A percentile compares a stretch with the other conserved stretches of the same genome.
Conservation (phyloP, 2,329 filamentous ascomycete genomes). For the Cephalotrichum gorgonifer region DNA sequence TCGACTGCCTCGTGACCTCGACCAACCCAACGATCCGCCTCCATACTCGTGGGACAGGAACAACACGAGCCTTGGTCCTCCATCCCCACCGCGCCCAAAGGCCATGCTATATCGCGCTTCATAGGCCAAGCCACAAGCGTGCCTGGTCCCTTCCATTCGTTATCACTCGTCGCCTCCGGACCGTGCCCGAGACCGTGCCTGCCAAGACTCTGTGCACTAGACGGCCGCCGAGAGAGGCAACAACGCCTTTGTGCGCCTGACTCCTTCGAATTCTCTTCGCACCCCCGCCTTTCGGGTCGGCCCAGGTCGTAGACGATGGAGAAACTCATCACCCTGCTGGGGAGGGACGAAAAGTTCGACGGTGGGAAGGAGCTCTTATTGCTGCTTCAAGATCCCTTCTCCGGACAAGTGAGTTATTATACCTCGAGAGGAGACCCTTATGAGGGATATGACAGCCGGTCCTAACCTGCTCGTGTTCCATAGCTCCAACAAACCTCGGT, state of each 20-base stretch:
- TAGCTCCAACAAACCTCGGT: constrained; percentile 50
- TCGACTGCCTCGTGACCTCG: no score
- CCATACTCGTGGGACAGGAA: no score
- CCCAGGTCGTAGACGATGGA: neutral
- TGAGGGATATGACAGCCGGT: neutral
- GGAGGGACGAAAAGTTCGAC: constrained; percentile 11
- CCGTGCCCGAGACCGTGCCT: no score
- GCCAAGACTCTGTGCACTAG: no score
- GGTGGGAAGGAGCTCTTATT: constrained; percentile 33
- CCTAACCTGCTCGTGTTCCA: constrained; percentile 6
- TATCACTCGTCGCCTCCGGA: no score
- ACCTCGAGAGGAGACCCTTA: neutral
- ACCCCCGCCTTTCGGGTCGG: neutral
- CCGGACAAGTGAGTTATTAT: constrained; percentile 27
- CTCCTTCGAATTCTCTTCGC: no score
- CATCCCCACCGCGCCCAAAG: neutral
- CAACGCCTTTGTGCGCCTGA: no score
- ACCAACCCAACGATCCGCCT: no score
- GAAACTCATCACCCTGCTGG: neutral
- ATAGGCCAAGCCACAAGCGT: neutral
- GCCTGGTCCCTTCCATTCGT: no score
- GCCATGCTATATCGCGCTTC: neutral
- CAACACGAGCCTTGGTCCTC: neutral
- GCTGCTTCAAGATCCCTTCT: constrained; percentile 40
- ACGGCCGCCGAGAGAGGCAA: no score